Percentiles rank a stretch among this genome's conserved stretches.
These are phyloP conservation scores for Schizophyllum commune DNA, from an alignment of 1,284 basidiomycete genomes.

Conservation along the genomic window DNA sequence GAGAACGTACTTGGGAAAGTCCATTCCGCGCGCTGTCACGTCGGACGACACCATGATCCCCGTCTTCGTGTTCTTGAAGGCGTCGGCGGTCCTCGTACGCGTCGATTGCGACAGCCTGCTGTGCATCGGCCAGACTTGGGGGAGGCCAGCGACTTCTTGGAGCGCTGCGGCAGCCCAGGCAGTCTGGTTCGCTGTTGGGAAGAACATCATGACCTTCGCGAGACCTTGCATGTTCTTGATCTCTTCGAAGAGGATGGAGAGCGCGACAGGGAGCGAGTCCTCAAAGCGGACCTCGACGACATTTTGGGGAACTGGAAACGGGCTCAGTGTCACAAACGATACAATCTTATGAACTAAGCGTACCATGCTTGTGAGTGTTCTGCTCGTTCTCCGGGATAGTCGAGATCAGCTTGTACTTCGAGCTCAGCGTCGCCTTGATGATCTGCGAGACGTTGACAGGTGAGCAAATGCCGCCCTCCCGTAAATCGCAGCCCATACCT, in stretches of 20 bases:
- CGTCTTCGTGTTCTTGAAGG: conserved; percentile 38
- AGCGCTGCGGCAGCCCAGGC: conserved; percentile 42
- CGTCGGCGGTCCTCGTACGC: conserved; percentile 40
- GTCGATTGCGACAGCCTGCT: conserved; percentile 36
- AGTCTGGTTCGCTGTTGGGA: conserved; percentile 63
- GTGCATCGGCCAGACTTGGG: conserved; percentile 38
- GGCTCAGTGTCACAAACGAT: neutral
- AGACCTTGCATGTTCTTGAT: conserved; percentile 19
- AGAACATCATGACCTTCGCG: conserved; percentile 50
- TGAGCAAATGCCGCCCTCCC: neutral
- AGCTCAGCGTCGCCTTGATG: conserved; percentile 30
- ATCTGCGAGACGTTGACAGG: conserved; percentile 10
- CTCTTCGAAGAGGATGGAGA: conserved; percentile 27
- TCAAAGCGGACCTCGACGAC: conserved; percentile 33
- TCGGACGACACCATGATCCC: conserved; percentile 79
- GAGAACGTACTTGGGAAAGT: conserved; percentile 67
- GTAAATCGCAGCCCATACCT: conserved; percentile 11
- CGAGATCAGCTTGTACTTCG: conserved; percentile 51
- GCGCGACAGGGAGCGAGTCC: conserved; percentile 35
- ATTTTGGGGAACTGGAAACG: conserved; percentile 40
- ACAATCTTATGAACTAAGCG: no score
- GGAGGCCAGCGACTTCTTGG: conserved; percentile 20
- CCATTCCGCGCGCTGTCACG: conserved; percentile 87
- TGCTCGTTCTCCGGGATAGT: conserved; percentile 55
- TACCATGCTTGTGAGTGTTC: conserved; percentile 61